A percentile compares a stretch with the other conserved stretches of the same genome.
Conservation (phyloP, 2,329 filamentous ascomycete genomes). For the Thermothelomyces thermophilus region DNA sequence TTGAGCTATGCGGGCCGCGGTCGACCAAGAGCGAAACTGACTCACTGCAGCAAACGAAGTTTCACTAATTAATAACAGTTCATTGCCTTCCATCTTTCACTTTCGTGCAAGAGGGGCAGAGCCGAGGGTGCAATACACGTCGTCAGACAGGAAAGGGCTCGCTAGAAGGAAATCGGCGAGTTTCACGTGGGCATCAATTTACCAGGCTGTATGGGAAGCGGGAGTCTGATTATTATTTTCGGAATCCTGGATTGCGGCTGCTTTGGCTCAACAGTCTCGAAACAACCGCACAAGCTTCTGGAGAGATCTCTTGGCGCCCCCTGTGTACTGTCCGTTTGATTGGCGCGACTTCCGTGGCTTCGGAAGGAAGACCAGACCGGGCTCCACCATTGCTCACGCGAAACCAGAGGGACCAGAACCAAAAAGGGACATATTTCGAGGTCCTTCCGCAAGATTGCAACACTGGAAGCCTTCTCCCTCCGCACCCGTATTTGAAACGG, state of each 20-base stretch:
- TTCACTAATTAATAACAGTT: too few relatives aligned
- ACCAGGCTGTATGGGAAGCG: not conserved
- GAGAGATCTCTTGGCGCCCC: constrained; percentile 6
- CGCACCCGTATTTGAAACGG: constrained; percentile 9
- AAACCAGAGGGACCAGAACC: constrained; percentile 13
- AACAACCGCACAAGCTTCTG: not conserved
- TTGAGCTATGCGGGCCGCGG: too few relatives aligned
- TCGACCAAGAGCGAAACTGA: too few relatives aligned
- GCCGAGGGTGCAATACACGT: too few relatives aligned
- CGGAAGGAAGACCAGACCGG: constrained; percentile 8
- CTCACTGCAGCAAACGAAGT: too few relatives aligned
- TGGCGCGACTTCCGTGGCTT: constrained; percentile 5
- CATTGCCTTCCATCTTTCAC: too few relatives aligned
- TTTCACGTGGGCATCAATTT: too few relatives aligned
- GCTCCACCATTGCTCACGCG: constrained; percentile 10
- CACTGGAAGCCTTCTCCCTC: constrained; percentile 12
- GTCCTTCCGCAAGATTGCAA: constrained; percentile 23
- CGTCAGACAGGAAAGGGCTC: too few relatives aligned
- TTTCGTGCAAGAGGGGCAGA: too few relatives aligned
- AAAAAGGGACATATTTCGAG: constrained; percentile 16
- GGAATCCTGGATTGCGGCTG: too few relatives aligned
- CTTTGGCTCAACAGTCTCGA: too few relatives aligned
- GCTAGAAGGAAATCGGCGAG: too few relatives aligned
- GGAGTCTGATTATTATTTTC: not conserved
- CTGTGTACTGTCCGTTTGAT: not conserved